A percentile compares a stretch with the other conserved stretches of the same genome.
Conservation (phyloP, 441 rosid genomes). For the Mallotus japonicus region DNA sequence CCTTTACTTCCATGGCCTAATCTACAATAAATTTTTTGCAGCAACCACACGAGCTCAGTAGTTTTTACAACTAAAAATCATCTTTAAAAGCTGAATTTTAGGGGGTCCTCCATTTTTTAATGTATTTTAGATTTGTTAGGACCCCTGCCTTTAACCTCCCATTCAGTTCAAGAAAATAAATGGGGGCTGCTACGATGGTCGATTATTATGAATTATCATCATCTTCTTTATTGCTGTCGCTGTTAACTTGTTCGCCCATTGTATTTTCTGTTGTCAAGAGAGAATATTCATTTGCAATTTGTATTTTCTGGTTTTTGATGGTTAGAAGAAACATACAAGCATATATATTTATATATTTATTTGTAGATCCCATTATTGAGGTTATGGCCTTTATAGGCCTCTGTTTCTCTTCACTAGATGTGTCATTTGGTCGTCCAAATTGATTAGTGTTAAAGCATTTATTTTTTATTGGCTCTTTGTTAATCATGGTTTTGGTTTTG, state of each 20-base stretch:
- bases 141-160: slow-evolving; percentile 33
- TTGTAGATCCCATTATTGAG: background rate
- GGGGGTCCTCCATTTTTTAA: slow-evolving; percentile 68
- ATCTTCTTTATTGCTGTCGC: slow-evolving; percentile 22
- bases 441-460: background rate
- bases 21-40: slow-evolving; percentile 22
- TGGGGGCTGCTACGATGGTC: slow-evolving; percentile 32
- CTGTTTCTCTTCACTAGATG: background rate
- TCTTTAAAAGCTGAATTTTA: slow-evolving; percentile 38
- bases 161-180: slow-evolving; percentile 42
- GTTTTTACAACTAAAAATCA: slow-evolving; percentile 32
- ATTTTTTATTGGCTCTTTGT: background rate
- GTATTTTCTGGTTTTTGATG: slow-evolving; percentile 20
- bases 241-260: slow-evolving; percentile 18
- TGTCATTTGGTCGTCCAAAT: background rate
- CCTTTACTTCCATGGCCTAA: slow-evolving; percentile 28
- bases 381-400: background rate
- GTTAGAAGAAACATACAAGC: background rate
- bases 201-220: background rate
- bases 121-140: slow-evolving; percentile 76
- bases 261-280: slow-evolving; percentile 7
- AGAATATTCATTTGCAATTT: slow-evolving; percentile 26
- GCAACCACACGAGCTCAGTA: slow-evolving; percentile 45
- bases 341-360: background rate
- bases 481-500: background rate